Percentiles rank a stretch among this genome's conserved stretches.
Evolutionary conservation across 495 filamentous ascomycete genomes (phyloP).

Genomic region (Chaetomium tenue): DNA sequence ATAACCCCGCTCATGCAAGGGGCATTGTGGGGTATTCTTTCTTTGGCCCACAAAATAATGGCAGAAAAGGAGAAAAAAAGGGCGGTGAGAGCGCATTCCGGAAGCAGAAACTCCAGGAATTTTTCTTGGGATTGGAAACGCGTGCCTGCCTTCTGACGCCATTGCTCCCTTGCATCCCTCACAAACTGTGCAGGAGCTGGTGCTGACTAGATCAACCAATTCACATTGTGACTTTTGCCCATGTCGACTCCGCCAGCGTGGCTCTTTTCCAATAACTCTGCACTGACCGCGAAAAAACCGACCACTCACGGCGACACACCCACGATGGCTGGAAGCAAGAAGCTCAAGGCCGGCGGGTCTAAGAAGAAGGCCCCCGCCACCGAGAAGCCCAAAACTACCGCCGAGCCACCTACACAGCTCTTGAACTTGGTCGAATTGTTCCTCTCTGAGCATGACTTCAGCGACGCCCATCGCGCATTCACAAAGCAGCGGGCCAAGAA

Average conservation of each 20-base stretch:
- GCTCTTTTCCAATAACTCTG: conserved; percentile 48
- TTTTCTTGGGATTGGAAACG: conserved; percentile 15
- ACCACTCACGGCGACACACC: conserved; percentile 2
- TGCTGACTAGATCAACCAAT: neutral
- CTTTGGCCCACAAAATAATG: neutral
- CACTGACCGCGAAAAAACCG: conserved; percentile 16
- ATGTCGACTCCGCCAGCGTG: conserved; percentile 44
- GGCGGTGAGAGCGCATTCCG: conserved; percentile 24
- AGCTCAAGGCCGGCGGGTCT: conserved; percentile 34
- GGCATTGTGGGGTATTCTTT: neutral
- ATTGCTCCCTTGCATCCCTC: neutral
- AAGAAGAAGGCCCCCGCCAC: conserved; percentile 23
- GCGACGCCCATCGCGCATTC: conserved; percentile 57
- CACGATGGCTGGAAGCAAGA: conserved; percentile 27
- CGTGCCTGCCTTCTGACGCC: conserved; percentile 15
- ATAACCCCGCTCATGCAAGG: conserved; percentile 11
- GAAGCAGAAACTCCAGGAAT: conserved; percentile 9
- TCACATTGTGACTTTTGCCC: conserved; percentile 8
- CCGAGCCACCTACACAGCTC: conserved; percentile 55
- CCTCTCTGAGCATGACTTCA: conserved; percentile 63
- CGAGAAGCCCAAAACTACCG: conserved; percentile 27
- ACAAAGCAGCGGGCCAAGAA: conserved; percentile 54
- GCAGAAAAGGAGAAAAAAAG: conserved; percentile 22
- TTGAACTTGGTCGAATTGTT: conserved; percentile 65
- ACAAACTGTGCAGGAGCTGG: neutral